phyloP scores from a whole-genome alignment of 192 early-diverging fungal species.

The Thamnidium elegans region DNA sequence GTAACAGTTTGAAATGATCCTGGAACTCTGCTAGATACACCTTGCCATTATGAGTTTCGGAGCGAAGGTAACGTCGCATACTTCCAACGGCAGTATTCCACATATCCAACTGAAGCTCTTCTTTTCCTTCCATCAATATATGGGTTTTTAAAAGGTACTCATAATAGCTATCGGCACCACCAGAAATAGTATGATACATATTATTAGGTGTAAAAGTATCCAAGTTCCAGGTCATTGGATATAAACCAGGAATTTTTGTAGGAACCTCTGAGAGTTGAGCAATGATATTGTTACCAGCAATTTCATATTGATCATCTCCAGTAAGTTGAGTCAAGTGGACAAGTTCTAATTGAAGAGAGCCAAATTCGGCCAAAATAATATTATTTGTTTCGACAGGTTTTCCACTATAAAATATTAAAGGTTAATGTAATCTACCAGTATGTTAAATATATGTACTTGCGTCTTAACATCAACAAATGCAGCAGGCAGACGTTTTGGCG shows the following conservation, averaged over 20 bases:
- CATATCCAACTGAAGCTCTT: conserved; percentile 26
- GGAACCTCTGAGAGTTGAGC: conserved; percentile 42
- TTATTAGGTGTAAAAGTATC: conserved; percentile 29
- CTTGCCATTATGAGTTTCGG: conserved; percentile 15
- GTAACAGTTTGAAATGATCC: conserved; percentile 13
- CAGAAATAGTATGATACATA: conserved; percentile 39
- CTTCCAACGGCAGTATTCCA: conserved; percentile 35
- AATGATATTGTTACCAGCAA: conserved; percentile 48
- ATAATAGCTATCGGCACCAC: conserved; percentile 56
- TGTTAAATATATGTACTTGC: conserved; percentile 10
- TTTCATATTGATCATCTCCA: conserved; percentile 58
- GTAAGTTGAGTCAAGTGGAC: conserved; percentile 74
- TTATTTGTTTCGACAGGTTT: conserved; percentile 1
- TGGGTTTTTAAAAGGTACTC: conserved; percentile 61
- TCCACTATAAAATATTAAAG: conserved; percentile 15
- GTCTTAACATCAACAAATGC: conserved; percentile 50
- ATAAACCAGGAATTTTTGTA: conserved; percentile 55
- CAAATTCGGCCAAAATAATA: conserved; percentile 58
- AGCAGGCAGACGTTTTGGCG: conserved; percentile 57
- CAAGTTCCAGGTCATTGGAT: conserved; percentile 48
- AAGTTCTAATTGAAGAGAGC: conserved; percentile 79
- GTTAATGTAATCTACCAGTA: neutral
- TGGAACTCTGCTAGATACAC: conserved; percentile 21
- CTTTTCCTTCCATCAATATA: conserved; percentile 43
- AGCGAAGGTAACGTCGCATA: conserved; percentile 25